A percentile compares a stretch with the other conserved stretches of the same genome.
Evolutionary conservation across 129 eudicot genomes (phyloP).

Genomic region (Tagetes erecta): DNA sequence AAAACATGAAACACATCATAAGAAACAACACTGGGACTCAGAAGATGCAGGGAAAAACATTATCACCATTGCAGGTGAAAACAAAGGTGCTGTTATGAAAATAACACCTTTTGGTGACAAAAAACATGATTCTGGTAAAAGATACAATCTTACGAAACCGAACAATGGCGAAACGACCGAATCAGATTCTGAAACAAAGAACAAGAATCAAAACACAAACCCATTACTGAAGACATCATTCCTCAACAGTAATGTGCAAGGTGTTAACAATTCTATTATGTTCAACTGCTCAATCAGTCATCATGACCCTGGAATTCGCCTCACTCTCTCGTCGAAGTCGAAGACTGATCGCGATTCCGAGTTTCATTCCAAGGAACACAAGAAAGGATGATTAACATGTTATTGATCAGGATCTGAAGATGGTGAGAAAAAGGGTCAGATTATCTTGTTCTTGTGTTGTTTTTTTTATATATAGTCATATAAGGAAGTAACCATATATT

Average conservation of each 20-base stretch:
- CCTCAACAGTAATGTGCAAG: conserved; percentile 73
- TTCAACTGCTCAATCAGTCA: conserved; percentile 34
- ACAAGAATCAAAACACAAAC: conserved; percentile 27
- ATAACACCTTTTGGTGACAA: conserved; percentile 35
- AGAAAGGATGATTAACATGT: neutral
- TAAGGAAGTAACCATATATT: neutral
- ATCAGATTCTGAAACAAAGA: conserved; percentile 17
- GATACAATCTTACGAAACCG: conserved; percentile 14
- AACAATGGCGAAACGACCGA: conserved; percentile 5
- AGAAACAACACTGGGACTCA: conserved; percentile 31
- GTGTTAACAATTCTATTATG: conserved; percentile 58
- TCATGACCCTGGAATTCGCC: conserved; percentile 66
- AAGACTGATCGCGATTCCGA: conserved; percentile 29
- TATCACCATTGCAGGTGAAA: conserved; percentile 63
- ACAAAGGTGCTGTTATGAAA: conserved; percentile 63
- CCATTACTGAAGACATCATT: conserved; percentile 35
- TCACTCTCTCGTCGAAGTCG: conserved; percentile 38
- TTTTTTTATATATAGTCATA: neutral
- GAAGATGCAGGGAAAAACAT: conserved; percentile 49
- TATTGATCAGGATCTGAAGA: conserved; percentile 7
- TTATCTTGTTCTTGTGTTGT: conserved; percentile 16
- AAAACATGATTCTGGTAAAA: conserved; percentile 1
- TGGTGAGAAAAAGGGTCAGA: conserved; percentile 24
- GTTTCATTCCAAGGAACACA: conserved; percentile 23
- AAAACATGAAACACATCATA: conserved; percentile 22